These are phyloP conservation scores for Maudiozyma bulderi DNA, from an alignment of 805 yeast species.

Conservation along the genomic window DNA sequence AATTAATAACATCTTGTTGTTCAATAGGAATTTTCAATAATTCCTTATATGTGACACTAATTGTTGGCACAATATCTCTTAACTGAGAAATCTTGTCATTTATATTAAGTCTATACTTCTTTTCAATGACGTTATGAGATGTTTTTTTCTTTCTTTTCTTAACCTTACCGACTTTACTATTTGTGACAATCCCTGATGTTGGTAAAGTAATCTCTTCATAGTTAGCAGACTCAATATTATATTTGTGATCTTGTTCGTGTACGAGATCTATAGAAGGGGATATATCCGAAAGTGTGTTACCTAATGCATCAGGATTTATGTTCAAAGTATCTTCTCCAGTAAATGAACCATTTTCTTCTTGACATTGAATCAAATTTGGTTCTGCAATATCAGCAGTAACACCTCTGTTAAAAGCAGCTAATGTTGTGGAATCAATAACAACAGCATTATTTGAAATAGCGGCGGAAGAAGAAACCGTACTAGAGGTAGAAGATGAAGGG, in stretches of 20 bases:
- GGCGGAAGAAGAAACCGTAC: neutral
- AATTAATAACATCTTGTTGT: conserved; percentile 47
- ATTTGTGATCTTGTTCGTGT: neutral
- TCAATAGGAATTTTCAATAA: conserved; percentile 40
- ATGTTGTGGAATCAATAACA: neutral
- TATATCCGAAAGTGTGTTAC: neutral
- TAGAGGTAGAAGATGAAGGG: neutral
- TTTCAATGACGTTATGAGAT: conserved; percentile 64
- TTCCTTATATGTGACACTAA: conserved; percentile 39
- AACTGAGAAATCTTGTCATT: conserved; percentile 56
- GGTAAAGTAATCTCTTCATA: neutral
- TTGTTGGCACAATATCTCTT: conserved; percentile 58
- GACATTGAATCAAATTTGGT: neutral
- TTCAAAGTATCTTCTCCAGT: too few species aligned
- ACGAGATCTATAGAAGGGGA: neutral
- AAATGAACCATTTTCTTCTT: neutral
- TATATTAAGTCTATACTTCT: conserved; percentile 61
- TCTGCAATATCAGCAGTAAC: neutral
- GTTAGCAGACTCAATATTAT: neutral
- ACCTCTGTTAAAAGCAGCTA: neutral
- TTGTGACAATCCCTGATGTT: conserved; percentile 4
- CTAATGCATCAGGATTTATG: too few species aligned
- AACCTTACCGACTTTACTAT: conserved; percentile 7
- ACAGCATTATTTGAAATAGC: neutral
- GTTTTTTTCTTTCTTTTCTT: conserved; percentile 38